Evolutionary conservation across 1,284 basidiomycete genomes (phyloP).

Genomic region (Irpex rosettiformis): DNA sequence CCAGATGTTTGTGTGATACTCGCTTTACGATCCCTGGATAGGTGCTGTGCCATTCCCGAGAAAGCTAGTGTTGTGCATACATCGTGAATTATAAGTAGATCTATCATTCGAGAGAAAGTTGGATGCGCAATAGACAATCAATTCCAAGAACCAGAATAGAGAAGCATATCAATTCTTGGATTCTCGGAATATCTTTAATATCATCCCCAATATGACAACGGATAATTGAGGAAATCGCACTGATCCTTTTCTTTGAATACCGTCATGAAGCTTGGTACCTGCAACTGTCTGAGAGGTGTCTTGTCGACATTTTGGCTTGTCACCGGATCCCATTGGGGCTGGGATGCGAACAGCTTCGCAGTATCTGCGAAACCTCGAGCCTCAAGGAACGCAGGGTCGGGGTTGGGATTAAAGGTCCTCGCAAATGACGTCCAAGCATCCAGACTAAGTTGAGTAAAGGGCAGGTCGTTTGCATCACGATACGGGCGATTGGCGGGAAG

Average conservation of each 20-base stretch:
- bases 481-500: conserved; percentile 31
- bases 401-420: conserved; percentile 39
- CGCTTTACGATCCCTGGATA: too few relatives aligned
- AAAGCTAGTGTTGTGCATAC: background rate
- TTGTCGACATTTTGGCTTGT: conserved; percentile 19
- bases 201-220: conserved; percentile 20
- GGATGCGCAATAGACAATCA: too few relatives aligned
- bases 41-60: too few relatives aligned
- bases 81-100: background rate
- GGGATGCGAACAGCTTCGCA: conserved; percentile 18
- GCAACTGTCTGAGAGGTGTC: conserved; percentile 23
- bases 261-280: conserved; percentile 26
- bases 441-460: conserved; percentile 33
- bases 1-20: too few relatives aligned
- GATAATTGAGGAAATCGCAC: conserved; percentile 23
- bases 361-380: conserved; percentile 29
- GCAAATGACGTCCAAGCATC: conserved; percentile 39
- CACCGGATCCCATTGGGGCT: conserved; percentile 24
- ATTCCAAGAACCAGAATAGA: too few relatives aligned
- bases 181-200: too few relatives aligned
- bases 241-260: conserved; percentile 24
- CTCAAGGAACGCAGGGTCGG: conserved; percentile 30
- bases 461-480: conserved; percentile 36
- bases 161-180: too few relatives aligned
- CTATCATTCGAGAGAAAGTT: too few relatives aligned